phyloP scores from a whole-genome alignment of 2,329 filamentous ascomycete species.

The Paracamarosporium sp. region DNA sequence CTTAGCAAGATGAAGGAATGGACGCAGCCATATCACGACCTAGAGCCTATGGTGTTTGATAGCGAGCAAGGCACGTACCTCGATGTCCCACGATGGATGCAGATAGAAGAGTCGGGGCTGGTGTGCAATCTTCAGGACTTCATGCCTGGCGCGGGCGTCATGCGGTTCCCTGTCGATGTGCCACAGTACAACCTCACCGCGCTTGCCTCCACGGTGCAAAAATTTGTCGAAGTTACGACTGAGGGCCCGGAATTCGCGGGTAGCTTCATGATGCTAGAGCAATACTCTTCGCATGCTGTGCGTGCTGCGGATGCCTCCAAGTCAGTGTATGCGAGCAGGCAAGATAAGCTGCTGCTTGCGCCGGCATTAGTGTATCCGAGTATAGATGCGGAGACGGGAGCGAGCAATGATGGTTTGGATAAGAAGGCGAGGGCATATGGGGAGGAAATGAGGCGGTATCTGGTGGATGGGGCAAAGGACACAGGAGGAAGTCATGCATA shows the following conservation, averaged over 20 bases:
- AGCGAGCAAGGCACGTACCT: slow-evolving; percentile 11
- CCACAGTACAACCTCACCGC: slow-evolving; percentile 15
- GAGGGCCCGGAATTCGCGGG: neutral
- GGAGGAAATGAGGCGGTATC: neutral
- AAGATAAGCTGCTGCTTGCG: slow-evolving; percentile 5
- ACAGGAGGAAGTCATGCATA: slow-evolving; percentile 13
- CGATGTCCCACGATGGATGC: slow-evolving; percentile 6
- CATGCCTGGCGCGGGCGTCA: slow-evolving; percentile 7
- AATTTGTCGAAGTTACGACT: slow-evolving; percentile 2
- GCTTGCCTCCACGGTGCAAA: slow-evolving; percentile 2
- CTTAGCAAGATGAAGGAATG: neutral
- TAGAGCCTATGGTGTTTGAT: neutral
- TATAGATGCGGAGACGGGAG: slow-evolving; percentile 5
- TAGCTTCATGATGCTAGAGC: slow-evolving; percentile 17
- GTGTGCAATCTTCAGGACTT: slow-evolving; percentile 8
- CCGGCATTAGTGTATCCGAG: slow-evolving; percentile 5
- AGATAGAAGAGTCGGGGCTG: neutral
- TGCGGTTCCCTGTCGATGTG: slow-evolving; percentile 14
- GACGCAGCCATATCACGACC: slow-evolving; percentile 7
- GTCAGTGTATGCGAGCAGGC: neutral
- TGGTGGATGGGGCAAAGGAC: slow-evolving; percentile 9
- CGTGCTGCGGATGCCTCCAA: neutral
- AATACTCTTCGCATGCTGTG: slow-evolving; percentile 7
- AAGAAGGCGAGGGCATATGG: neutral
- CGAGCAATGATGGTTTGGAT: slow-evolving; percentile 8